Conservation (phyloP, 1,139 yeast species). For the Lodderomyces metapsilosis region DNA sequence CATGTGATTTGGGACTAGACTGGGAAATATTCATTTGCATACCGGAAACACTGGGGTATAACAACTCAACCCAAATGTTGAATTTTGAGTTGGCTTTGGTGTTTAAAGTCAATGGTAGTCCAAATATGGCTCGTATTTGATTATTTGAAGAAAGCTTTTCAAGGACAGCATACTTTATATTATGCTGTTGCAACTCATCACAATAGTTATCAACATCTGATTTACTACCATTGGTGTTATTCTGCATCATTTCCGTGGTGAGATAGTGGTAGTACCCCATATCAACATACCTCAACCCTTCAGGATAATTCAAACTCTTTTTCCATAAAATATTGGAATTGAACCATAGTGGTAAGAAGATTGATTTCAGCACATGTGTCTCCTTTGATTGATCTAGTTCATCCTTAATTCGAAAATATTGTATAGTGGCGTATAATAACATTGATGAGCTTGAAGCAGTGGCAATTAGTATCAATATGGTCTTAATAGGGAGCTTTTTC, state of each 20-base stretch:
- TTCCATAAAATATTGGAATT: constrained; percentile 25
- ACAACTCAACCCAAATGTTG: constrained; percentile 32
- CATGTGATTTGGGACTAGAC: constrained; percentile 6
- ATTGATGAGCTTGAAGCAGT: constrained; percentile 26
- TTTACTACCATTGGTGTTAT: constrained; percentile 2
- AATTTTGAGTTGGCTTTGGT: constrained; percentile 16
- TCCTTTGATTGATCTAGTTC: constrained; percentile 9
- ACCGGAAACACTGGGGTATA: constrained; percentile 32
- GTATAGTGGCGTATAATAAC: constrained; percentile 23
- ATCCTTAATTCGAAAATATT: constrained; percentile 19
- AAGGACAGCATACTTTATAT: constrained; percentile 29
- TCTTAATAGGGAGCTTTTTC: constrained; percentile 19
- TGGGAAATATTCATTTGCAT: constrained; percentile 21
- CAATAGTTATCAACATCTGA: constrained; percentile 16
- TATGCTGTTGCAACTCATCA: constrained; percentile 18
- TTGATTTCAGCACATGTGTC: constrained; percentile 11
- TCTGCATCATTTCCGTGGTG: constrained; percentile 16
- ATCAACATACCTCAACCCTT: constrained; percentile 28
- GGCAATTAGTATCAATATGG: constrained; percentile 22
- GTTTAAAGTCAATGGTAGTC: constrained; percentile 25
- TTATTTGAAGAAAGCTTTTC: constrained; percentile 25
- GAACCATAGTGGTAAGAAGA: constrained; percentile 35
- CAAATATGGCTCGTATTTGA: constrained; percentile 24
- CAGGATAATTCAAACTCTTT: constrained; percentile 23
- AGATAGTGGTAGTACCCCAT: constrained; percentile 18